A percentile compares a stretch with the other conserved stretches of the same genome.
These are phyloP conservation scores for Kokia cookei DNA, from an alignment of 441 rosid genomes.

Conservation along the genomic window DNA sequence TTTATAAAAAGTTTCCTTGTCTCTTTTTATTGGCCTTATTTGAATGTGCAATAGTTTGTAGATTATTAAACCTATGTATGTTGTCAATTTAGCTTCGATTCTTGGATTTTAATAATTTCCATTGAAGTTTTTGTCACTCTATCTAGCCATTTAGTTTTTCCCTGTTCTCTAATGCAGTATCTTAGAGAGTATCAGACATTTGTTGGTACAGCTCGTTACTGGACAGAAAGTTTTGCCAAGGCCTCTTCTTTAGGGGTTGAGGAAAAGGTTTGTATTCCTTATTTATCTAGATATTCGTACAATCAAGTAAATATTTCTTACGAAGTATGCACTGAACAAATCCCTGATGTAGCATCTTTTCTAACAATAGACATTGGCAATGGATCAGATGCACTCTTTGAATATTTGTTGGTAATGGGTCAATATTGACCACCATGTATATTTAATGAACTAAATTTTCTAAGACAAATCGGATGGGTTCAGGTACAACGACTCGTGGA, in stretches of 20 bases:
- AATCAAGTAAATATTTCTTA: not conserved
- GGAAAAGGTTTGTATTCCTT: slow-evolving; percentile 58
- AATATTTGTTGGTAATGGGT: not conserved
- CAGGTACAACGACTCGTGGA: slow-evolving; percentile 86
- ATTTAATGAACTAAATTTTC: not conserved
- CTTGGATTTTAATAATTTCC: not conserved
- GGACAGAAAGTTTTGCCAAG: slow-evolving; percentile 96
- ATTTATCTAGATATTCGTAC: not conserved
- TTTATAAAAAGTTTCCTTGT: not conserved
- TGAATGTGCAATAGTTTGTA: not conserved
- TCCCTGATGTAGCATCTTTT: not conserved
- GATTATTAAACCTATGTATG: not conserved
- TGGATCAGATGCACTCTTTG: not conserved
- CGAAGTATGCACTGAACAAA: not conserved
- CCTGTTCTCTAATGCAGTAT: slow-evolving; percentile 45
- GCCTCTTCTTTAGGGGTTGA: slow-evolving; percentile 61
- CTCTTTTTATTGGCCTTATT: not conserved
- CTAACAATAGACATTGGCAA: not conserved
- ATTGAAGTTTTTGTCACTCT: not conserved
- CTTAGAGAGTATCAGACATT: slow-evolving; percentile 80
- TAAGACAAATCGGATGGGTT: not conserved
- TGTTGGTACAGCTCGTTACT: slow-evolving; percentile 85
- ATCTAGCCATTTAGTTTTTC: not conserved
- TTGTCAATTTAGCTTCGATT: not conserved
- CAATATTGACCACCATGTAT: not conserved